A percentile compares a stretch with the other conserved stretches of the same genome.
Evolutionary conservation across 768 basidiomycete species (phyloP).

Genomic region (Amanita molliuscula): DNA sequence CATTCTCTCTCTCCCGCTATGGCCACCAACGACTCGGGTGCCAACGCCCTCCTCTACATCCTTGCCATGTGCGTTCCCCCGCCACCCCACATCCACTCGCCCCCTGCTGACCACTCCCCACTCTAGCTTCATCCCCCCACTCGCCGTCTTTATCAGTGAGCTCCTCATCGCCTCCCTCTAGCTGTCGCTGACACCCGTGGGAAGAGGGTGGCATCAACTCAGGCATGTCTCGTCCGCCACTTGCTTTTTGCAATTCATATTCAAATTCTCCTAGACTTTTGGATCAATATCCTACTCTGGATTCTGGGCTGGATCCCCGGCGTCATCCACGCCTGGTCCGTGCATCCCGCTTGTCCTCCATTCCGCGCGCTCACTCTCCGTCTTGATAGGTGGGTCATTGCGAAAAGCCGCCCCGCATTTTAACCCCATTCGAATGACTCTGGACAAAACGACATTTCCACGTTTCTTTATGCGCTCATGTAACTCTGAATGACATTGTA

Average conservation of each 20-base stretch:
- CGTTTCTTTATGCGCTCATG: neutral
- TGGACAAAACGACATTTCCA: neutral
- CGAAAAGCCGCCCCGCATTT: neutral
- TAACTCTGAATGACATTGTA: neutral
- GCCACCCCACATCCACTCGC: neutral
- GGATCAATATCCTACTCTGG: conserved; percentile 8
- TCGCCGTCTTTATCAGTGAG: conserved; percentile 7
- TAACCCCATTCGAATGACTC: neutral
- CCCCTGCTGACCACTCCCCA: neutral
- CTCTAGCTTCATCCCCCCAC: conserved; percentile 3
- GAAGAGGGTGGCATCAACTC: neutral
- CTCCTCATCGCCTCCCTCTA: neutral
- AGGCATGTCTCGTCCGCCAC: neutral
- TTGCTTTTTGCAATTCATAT: neutral
- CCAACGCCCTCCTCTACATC: neutral
- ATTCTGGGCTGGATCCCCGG: conserved; percentile 36
- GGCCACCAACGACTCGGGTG: neutral
- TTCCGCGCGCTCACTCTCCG: neutral
- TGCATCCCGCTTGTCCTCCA: neutral
- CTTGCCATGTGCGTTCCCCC: neutral
- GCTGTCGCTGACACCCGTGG: neutral
- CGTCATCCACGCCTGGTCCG: conserved; percentile 32
- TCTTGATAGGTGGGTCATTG: conserved; percentile 1
- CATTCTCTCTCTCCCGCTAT: neutral
- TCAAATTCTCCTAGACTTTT: conserved; percentile 1